Evolutionary conservation across 108 stramenopile genomes (phyloP).

Genomic region (Cyclotella choctawhatcheeana): DNA sequence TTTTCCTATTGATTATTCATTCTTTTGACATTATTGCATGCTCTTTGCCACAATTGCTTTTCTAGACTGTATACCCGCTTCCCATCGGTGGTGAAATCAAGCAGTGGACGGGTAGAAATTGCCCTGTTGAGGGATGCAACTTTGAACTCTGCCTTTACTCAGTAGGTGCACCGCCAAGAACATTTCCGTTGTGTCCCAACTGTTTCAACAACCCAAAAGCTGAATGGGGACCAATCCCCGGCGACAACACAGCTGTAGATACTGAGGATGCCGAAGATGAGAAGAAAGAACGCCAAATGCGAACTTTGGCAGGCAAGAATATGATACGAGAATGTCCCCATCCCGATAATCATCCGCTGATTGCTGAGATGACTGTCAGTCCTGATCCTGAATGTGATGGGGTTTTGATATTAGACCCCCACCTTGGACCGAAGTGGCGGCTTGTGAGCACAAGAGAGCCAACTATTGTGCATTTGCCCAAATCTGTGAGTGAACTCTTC

Average conservation of each 20-base stretch:
- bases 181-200: slow-evolving; percentile 88
- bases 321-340: slow-evolving; percentile 82
- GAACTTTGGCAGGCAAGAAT: slow-evolving; percentile 67
- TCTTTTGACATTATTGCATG: too few species aligned
- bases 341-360: slow-evolving; percentile 83
- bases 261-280: slow-evolving; percentile 64
- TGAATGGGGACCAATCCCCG: slow-evolving; percentile 68
- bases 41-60: too few species aligned
- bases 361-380: slow-evolving; percentile 81
- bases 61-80: slow-evolving; percentile 78
- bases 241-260: slow-evolving; percentile 38
- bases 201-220: slow-evolving; percentile 81
- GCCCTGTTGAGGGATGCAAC: slow-evolving; percentile 71
- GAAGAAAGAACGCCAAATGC: slow-evolving; percentile 70
- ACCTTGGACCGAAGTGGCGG: slow-evolving; percentile 85
- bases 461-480: slow-evolving; percentile 71
- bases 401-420: slow-evolving; percentile 84
- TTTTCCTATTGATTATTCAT: too few species aligned
- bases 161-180: slow-evolving; percentile 78
- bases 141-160: slow-evolving; percentile 89
- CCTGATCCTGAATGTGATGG: slow-evolving; percentile 89
- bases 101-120: slow-evolving; percentile 81
- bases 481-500: slow-evolving; percentile 55
- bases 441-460: slow-evolving; percentile 54
- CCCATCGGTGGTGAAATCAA: slow-evolving; percentile 84